A percentile compares a stretch with the other conserved stretches of the same genome.
Evolutionary conservation across 108 stramenopile genomes (phyloP).

Genomic region (Cyclotella atomus): DNA sequence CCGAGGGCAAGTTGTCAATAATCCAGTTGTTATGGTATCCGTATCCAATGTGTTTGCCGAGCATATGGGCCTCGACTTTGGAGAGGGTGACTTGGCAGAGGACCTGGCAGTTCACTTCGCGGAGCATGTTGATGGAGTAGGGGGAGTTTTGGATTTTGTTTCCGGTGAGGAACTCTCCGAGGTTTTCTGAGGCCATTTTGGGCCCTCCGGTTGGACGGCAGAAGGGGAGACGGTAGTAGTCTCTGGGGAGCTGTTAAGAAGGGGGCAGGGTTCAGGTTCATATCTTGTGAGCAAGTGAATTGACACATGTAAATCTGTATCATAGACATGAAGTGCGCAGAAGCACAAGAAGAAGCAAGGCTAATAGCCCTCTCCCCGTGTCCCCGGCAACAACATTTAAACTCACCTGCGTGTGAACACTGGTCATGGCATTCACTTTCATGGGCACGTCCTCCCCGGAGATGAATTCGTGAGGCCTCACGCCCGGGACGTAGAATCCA

Average conservation of each 20-base stretch:
- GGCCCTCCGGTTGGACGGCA: conserved; percentile 92
- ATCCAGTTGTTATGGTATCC: conserved; percentile 99
- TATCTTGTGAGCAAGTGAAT: not conserved
- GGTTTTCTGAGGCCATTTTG: conserved; percentile 85
- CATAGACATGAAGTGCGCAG: too few relatives aligned
- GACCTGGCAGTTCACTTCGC: conserved; percentile 81
- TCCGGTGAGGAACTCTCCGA: conserved; percentile 95
- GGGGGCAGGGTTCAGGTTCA: too few relatives aligned
- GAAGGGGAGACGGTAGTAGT: conserved; percentile 96
- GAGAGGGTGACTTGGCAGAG: conserved; percentile 69
- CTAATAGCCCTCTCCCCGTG: too few relatives aligned
- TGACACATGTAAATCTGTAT: too few relatives aligned
- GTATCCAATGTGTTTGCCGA: conserved; percentile 79
- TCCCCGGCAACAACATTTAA: too few relatives aligned
- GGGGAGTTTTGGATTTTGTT: conserved; percentile 98
- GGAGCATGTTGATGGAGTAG: conserved; percentile 90
- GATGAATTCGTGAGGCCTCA: conserved; percentile 76
- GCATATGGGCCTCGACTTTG: conserved; percentile 61
- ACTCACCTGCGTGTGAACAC: conserved; percentile 83
- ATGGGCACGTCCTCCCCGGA: conserved; percentile 72
- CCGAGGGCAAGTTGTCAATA: conserved; percentile 98
- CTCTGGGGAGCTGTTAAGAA: conserved; percentile 86
- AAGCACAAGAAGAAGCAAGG: too few relatives aligned
- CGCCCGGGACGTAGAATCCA: conserved; percentile 91
- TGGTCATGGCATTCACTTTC: conserved; percentile 92